Percentiles rank a stretch among this genome's conserved stretches.
phyloP scores from a whole-genome alignment of 1,284 basidiomycete genomes.

The Cryptococcus sp. region DNA sequence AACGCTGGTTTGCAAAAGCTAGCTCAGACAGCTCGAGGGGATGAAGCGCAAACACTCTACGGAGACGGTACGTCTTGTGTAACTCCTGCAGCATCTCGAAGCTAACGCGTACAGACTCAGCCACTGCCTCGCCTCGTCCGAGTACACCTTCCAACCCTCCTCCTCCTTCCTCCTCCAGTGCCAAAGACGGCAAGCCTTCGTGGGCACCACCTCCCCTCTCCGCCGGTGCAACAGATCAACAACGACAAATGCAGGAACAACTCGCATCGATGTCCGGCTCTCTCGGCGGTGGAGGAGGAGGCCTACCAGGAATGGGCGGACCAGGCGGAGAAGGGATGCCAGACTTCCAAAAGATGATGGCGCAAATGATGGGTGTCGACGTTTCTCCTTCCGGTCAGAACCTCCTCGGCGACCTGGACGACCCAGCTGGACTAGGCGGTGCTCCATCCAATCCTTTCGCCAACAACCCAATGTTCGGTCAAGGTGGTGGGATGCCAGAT shows the following conservation, averaged over 20 bases:
- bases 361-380: conserved; percentile 27
- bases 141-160: conserved; percentile 9
- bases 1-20: conserved; percentile 42
- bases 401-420: conserved; percentile 32
- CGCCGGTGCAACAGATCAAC: conserved; percentile 15
- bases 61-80: conserved; percentile 24
- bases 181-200: conserved; percentile 6
- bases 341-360: conserved; percentile 28
- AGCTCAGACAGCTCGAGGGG: conserved; percentile 43
- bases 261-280: conserved; percentile 37
- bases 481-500: conserved; percentile 10
- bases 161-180: background rate
- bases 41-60: conserved; percentile 40
- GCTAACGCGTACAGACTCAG: background rate
- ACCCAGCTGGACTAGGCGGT: conserved; percentile 29
- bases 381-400: conserved; percentile 10
- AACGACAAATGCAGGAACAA: conserved; percentile 31
- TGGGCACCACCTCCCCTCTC: conserved; percentile 16
- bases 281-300: conserved; percentile 14
- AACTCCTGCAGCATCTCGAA: background rate
- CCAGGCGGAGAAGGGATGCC: conserved; percentile 17
- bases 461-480: conserved; percentile 16
- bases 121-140: background rate
- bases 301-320: conserved; percentile 7
- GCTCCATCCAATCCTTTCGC: conserved; percentile 12